Evolutionary conservation across 768 basidiomycete species (phyloP), one percentile per base, ranked within the genome.

Genomic region (Pulveroboletus sp.): DNA sequence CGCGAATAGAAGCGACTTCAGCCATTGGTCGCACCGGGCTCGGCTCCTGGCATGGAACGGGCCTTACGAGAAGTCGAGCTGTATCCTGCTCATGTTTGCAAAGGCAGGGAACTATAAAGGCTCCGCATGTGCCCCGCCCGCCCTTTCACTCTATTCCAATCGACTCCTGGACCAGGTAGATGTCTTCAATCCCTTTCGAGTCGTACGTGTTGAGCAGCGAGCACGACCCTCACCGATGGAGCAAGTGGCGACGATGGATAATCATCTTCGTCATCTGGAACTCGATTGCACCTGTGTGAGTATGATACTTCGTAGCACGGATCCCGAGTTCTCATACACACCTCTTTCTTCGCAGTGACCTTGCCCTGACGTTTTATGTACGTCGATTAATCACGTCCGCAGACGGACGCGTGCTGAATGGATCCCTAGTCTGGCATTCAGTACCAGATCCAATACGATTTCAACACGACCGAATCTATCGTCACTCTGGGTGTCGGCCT

Each of bases 231-330:
- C 64, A 46, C 33, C 57, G 58, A 42, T 65, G 64, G 65, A 59
- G 47, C 57, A 67, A 63, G 41, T 55, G 43, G 58, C 55, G 57
- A 11, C 58, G 64, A 28, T 67, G 65, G 56, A 46, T 52, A 49
- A 65, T 67, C 28, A 43, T 49, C n/a, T 53, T 67, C 28, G 59
- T 66, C 15, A 45, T 66, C 39, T 67, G 60, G 63, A 59, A 65
- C 31, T 49, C 53, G 14, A 65, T 67, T 17, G 65, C 66, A 28
- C 65, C 65, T 11, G 55, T 66, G 65, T 65, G n/a, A 44, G 65
- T 49, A 13, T 15, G 40, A 24, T 24, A 6, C 10, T 40, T 21
- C 24, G 8, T 46, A 1, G 2, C 13, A 18, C 13, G 8, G 11
- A 11, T 7, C 1, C 8, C 6, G 32, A 15, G 8, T 24, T 44